Conservation (phyloP, 257 asterid genomes). For the Solanum gracilifrons region DNA sequence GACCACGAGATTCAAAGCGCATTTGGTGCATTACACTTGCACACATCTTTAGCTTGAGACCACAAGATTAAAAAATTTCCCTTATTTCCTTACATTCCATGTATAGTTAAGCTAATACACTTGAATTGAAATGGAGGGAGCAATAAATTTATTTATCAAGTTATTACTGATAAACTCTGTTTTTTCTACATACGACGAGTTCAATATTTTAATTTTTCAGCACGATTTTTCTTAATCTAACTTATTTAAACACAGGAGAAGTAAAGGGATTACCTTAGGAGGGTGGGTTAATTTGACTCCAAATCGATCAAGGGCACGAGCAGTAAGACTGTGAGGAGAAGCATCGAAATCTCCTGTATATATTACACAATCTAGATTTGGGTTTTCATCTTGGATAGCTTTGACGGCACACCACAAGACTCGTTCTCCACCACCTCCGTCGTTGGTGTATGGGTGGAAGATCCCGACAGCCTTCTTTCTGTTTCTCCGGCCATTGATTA, state of each 20-base stretch:
- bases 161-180: background rate
- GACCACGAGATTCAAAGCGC: background rate
- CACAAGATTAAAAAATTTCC: background rate
- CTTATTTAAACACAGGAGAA: background rate
- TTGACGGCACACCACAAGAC: conserved; percentile 96
- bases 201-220: background rate
- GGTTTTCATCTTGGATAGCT: conserved; percentile 74
- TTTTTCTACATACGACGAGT: background rate
- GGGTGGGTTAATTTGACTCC: conserved; percentile 63
- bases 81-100: background rate
- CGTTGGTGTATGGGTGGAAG: conserved; percentile 91
- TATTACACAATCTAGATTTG: conserved; percentile 66
- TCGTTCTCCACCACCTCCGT: conserved; percentile 99
- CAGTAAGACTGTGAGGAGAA: conserved; percentile 52
- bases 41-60: background rate
- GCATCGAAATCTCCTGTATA: conserved; percentile 89
- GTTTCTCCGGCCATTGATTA: conserved; percentile 25
- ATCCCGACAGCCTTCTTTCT: conserved; percentile 50
- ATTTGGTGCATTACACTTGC: background rate
- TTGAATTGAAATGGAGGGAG: background rate
- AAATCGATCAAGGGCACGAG: conserved; percentile 70
- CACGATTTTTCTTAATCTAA: background rate
- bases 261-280: conserved; percentile 38
- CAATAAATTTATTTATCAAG: background rate
- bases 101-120: background rate